Percentiles rank a stretch among this genome's conserved stretches.
Conservation (phyloP, 2,329 filamentous ascomycete species). For the Fusarium sp. region DNA sequence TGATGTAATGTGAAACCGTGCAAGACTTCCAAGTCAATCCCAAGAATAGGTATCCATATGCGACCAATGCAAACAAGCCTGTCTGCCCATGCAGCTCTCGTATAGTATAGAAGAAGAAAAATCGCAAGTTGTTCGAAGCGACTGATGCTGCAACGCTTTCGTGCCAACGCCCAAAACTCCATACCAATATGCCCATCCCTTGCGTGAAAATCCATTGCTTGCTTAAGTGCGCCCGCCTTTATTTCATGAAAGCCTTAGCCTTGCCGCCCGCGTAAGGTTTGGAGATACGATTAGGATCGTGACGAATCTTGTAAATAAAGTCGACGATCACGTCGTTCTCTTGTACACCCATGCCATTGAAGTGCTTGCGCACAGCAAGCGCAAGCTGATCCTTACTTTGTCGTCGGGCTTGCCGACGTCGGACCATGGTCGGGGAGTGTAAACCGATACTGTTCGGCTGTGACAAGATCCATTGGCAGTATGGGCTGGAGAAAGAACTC, state of each 20-base stretch:
- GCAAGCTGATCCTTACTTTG: constrained; percentile 80
- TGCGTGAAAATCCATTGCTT: constrained; percentile 14
- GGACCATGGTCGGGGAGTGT: constrained; percentile 80
- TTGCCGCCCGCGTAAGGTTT: constrained; percentile 35
- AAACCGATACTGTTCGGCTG: constrained; percentile 73
- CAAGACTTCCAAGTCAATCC: constrained; percentile 27
- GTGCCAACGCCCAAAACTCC: constrained; percentile 39
- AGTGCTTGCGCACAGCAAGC: constrained; percentile 80
- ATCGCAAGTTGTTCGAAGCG: constrained; percentile 14
- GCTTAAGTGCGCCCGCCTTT: constrained; percentile 4
- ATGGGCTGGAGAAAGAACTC: constrained; percentile 73
- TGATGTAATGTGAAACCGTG: constrained; percentile 37
- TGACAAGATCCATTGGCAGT: constrained; percentile 70
- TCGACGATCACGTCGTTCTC: constrained; percentile 88
- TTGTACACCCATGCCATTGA: constrained; percentile 81
- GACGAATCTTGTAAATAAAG: constrained; percentile 75
- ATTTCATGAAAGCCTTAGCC: constrained; percentile 20
- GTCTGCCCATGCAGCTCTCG: constrained; percentile 24
- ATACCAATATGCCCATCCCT: constrained; percentile 24
- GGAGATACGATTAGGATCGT: constrained; percentile 47
- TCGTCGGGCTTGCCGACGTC: constrained; percentile 70
- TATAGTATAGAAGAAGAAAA: constrained; percentile 9
- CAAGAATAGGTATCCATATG: constrained; percentile 14
- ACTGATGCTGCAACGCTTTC: constrained; percentile 17
- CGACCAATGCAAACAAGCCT: constrained; percentile 31